Evolutionary conservation across 768 basidiomycete genomes (phyloP).

Genomic region (Pleurotus platypus): DNA sequence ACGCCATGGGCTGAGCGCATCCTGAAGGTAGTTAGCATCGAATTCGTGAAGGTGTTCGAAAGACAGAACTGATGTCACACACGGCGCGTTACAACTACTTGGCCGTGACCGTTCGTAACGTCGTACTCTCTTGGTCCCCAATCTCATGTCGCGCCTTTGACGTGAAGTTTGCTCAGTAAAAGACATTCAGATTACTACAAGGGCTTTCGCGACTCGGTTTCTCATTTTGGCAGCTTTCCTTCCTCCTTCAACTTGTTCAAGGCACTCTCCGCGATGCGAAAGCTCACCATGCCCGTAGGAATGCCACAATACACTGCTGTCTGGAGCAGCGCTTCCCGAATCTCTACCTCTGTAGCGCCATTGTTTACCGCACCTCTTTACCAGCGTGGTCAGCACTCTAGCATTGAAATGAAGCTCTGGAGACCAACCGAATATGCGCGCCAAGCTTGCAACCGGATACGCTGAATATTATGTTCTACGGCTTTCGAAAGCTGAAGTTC

Average conservation of each 20-base stretch:
- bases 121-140: too few species aligned
- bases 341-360: constrained; percentile 39
- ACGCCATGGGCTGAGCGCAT: background rate
- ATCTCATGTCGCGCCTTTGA: too few species aligned
- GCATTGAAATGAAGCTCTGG: background rate
- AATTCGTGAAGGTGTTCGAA: background rate
- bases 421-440: constrained; percentile 30
- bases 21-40: background rate
- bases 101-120: too few species aligned
- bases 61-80: background rate
- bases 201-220: too few species aligned
- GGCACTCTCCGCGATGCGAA: constrained; percentile 35
- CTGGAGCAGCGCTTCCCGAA: constrained; percentile 40
- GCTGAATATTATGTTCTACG: too few species aligned
- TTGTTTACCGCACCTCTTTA: constrained; percentile 40
- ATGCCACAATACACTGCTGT: constrained; percentile 39
- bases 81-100: too few species aligned
- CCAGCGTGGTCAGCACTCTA: background rate
- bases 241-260: constrained; percentile 35
- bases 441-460: constrained; percentile 21
- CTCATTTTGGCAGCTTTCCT: constrained; percentile 20
- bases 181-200: too few species aligned
- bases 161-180: too few species aligned
- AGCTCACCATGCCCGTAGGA: constrained; percentile 38
- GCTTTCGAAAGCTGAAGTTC: background rate